These are phyloP conservation scores for Pseudogymnoascus sp. DNA, from an alignment of 2,329 filamentous ascomycete genomes.

Conservation along the genomic window DNA sequence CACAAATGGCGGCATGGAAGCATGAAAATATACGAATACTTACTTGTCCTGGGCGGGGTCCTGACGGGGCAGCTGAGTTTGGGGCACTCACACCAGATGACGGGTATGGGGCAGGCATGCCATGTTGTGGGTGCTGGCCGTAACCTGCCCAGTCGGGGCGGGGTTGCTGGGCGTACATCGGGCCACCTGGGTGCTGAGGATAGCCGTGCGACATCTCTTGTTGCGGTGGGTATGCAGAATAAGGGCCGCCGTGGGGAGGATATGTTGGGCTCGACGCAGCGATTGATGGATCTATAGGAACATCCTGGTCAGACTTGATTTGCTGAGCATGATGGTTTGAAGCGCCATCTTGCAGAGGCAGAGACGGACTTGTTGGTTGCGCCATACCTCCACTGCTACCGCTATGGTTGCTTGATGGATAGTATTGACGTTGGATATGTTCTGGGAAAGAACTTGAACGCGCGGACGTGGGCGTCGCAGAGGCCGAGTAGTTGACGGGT, in stretches of 20 bases:
- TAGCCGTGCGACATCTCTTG: slow-evolving; percentile 83
- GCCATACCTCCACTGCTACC: slow-evolving; percentile 85
- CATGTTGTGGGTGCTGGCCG: slow-evolving; percentile 38
- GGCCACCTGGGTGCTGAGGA: slow-evolving; percentile 48
- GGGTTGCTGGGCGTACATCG: slow-evolving; percentile 56
- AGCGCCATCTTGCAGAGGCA: slow-evolving; percentile 74
- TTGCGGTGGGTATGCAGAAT: slow-evolving; percentile 79
- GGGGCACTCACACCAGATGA: slow-evolving; percentile 36
- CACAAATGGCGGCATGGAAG: not conserved
- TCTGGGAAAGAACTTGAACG: slow-evolving; percentile 82
- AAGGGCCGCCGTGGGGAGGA: slow-evolving; percentile 62
- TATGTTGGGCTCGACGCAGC: slow-evolving; percentile 89
- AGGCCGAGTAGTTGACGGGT: slow-evolving; percentile 46
- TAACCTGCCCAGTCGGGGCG: slow-evolving; percentile 72
- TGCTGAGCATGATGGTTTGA: slow-evolving; percentile 68
- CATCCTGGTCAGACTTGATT: slow-evolving; percentile 90
- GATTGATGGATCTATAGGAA: slow-evolving; percentile 99
- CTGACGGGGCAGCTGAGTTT: slow-evolving; percentile 43
- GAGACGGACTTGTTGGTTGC: slow-evolving; percentile 98
- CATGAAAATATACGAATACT: slow-evolving; percentile 27
- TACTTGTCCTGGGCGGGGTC: slow-evolving; percentile 54
- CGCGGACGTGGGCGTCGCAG: slow-evolving; percentile 76
- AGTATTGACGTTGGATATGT: slow-evolving; percentile 79
- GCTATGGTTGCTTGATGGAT: slow-evolving; percentile 66
- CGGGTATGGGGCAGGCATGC: slow-evolving; percentile 27